phyloP scores from a whole-genome alignment of 2,329 filamentous ascomycete species.

The Stemphylium lycopersici region DNA sequence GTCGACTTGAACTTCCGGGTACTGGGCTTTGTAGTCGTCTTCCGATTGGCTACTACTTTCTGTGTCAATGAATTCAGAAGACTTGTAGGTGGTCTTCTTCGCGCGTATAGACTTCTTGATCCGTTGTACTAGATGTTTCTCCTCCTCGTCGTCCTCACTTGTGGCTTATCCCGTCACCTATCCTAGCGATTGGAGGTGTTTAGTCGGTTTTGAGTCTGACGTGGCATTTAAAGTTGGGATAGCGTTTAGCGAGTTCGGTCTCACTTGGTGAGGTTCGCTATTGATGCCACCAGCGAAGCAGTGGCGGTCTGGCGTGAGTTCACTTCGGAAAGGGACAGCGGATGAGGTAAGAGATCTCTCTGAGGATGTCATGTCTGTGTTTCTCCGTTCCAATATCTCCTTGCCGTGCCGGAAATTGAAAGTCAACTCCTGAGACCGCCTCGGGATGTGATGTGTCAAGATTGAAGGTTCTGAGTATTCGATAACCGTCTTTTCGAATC shows the following conservation, averaged over 20 bases:
- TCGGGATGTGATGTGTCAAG: no score
- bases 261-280: not conserved
- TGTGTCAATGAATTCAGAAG: not conserved
- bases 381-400: not conserved
- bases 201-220: not conserved
- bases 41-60: not conserved
- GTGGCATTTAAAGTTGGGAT: not conserved
- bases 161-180: not conserved
- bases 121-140: not conserved
- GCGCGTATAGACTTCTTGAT: not conserved
- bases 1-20: not conserved
- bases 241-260: not conserved
- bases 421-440: no score
- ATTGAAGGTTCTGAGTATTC: no score
- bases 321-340: no score
- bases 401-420: no score
- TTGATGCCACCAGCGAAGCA: not conserved
- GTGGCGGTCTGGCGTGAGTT: not conserved
- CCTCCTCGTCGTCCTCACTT: not conserved
- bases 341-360: slow-evolving; percentile 1
- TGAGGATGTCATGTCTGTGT: not conserved
- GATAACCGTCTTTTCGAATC: no score
- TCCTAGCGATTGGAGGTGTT: not conserved
- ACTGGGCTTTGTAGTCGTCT: not conserved
- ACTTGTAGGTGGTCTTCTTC: not conserved